Conservation (phyloP, 1,284 basidiomycete species). For the Irpex lacteus region DNA sequence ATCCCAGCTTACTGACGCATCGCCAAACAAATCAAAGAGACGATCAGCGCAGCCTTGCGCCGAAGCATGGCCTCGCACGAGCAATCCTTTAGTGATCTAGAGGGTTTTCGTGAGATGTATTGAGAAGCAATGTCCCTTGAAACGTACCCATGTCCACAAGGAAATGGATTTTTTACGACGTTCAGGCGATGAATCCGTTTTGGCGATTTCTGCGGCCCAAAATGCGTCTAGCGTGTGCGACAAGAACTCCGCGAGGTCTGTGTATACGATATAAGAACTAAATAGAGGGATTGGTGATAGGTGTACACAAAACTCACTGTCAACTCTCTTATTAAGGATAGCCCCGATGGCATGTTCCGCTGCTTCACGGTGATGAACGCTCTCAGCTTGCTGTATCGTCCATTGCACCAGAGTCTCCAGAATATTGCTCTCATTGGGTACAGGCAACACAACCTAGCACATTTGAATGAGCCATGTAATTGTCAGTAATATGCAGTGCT, state of each 20-base stretch:
- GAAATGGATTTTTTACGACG: conserved; percentile 53
- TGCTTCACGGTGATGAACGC: conserved; percentile 55
- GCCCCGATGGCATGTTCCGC: conserved; percentile 63
- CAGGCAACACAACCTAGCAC: conserved; percentile 46
- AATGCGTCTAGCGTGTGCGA: conserved; percentile 34
- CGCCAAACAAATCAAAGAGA: conserved; percentile 68
- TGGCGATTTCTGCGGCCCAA: conserved; percentile 45
- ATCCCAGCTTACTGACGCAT: conserved; percentile 57
- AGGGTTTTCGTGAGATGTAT: conserved; percentile 9
- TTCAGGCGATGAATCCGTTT: conserved; percentile 27
- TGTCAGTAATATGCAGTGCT: background rate
- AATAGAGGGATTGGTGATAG: background rate
- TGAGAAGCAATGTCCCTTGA: background rate
- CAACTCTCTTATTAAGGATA: conserved; percentile 73
- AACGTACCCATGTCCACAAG: conserved; percentile 71
- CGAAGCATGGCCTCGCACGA: conserved; percentile 67
- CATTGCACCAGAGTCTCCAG: conserved; percentile 56
- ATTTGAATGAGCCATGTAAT: conserved; percentile 3
- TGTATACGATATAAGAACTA: background rate
- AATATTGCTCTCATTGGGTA: conserved; percentile 47
- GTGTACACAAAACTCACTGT: conserved; percentile 40
- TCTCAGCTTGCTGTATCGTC: conserved; percentile 49
- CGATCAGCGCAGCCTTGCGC: conserved; percentile 58
- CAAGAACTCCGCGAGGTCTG: conserved; percentile 28
- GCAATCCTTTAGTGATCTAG: conserved; percentile 79